Evolutionary conservation across 2,329 filamentous ascomycete genomes (phyloP).

Genomic region (Fusarium virguliforme): DNA sequence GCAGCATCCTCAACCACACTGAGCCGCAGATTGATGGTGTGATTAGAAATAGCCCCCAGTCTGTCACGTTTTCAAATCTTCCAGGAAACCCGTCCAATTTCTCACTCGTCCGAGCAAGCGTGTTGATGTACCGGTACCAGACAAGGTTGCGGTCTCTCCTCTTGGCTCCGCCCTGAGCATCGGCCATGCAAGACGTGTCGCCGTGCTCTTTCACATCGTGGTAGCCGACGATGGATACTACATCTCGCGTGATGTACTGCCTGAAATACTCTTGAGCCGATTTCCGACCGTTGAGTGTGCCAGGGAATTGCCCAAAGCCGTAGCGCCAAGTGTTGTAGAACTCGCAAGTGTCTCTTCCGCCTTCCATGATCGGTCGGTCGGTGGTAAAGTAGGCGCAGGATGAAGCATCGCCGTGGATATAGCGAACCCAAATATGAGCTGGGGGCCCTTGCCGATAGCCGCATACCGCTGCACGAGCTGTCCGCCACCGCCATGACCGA

Average conservation of each 20-base stretch:
- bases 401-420: slow-evolving; percentile 2
- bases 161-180: slow-evolving; percentile 14
- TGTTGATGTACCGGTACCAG: slow-evolving; percentile 28
- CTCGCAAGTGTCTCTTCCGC: neutral
- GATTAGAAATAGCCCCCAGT: neutral
- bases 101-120: slow-evolving; percentile 15
- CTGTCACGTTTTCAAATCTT: neutral
- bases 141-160: slow-evolving; percentile 22
- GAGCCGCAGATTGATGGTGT: neutral
- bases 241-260: slow-evolving; percentile 9
- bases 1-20: slow-evolving; percentile 2
- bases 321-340: slow-evolving; percentile 26
- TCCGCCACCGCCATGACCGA: neutral
- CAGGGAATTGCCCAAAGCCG: slow-evolving; percentile 10
- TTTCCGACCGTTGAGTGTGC: neutral
- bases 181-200: slow-evolving; percentile 21
- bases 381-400: neutral
- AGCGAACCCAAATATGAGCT: neutral
- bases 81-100: slow-evolving; percentile 6
- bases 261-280: neutral
- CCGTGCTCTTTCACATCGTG: neutral
- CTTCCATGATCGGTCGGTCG: neutral
- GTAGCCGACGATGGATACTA: neutral
- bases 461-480: neutral
- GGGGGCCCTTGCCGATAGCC: neutral